These are phyloP conservation scores for Cardiospermum halicacabum DNA, from an alignment of 345 rosid species.

Conservation along the genomic window DNA sequence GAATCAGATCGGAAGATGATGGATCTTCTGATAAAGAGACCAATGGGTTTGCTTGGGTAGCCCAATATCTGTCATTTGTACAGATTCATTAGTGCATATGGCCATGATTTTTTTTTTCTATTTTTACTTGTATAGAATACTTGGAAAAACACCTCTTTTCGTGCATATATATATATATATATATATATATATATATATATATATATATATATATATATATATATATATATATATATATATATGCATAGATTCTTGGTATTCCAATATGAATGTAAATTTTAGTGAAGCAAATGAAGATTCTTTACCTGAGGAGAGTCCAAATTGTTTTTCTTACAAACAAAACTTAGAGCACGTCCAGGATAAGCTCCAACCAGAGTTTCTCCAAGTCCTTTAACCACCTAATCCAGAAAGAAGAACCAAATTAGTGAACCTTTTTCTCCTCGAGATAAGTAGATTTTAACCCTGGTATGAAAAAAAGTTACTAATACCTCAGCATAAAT, in stretches of 20 bases:
- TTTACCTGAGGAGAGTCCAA: conserved; percentile 75
- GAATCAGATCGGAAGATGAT: conserved; percentile 95
- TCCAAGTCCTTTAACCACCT: conserved; percentile 98
- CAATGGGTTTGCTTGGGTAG: conserved; percentile 95
- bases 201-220: too few species aligned
- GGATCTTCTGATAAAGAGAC: conserved; percentile 88
- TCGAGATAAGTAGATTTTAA: background rate
- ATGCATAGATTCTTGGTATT: background rate
- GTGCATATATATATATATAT: too few species aligned
- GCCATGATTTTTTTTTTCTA: background rate
- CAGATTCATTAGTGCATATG: conserved; percentile 15
- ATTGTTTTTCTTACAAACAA: conserved; percentile 71
- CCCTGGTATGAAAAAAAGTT: background rate
- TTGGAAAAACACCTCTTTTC: too few species aligned
- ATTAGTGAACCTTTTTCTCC: conserved; percentile 12
- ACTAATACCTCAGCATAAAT: conserved; percentile 82
- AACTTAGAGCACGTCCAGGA: conserved; percentile 97
- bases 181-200: too few species aligned
- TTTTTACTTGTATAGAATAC: too few species aligned
- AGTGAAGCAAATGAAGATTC: background rate
- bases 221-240: background rate
- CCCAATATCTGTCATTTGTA: conserved; percentile 60
- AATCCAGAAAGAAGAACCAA: conserved; percentile 13
- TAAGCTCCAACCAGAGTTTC: conserved; percentile 99
- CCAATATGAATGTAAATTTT: background rate